Percentiles rank a stretch among this genome's conserved stretches.
Conservation (phyloP, 345 rosid species). For the Microcos paniculata region DNA sequence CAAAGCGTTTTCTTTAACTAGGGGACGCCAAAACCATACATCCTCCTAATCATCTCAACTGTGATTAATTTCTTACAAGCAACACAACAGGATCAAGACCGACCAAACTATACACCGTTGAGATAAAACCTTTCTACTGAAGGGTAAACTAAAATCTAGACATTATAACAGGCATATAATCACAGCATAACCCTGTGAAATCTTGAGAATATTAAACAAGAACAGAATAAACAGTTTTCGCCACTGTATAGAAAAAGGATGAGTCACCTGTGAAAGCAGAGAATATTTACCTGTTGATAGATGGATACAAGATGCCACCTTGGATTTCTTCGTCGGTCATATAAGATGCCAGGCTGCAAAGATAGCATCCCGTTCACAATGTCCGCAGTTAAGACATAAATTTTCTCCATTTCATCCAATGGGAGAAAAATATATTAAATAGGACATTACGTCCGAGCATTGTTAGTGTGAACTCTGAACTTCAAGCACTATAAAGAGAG, state of each 20-base stretch:
- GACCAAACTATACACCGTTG: not conserved
- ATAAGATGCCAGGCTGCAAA: conserved; percentile 90
- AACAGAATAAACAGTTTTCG: not conserved
- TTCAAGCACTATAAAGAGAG: not conserved
- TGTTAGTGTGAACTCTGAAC: not conserved
- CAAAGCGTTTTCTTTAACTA: not conserved
- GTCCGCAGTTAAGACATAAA: not conserved
- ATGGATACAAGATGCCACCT: conserved; percentile 82
- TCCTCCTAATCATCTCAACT: not conserved
- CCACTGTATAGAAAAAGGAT: not conserved
- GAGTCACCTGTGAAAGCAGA: not conserved
- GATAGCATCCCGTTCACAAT: conserved; percentile 20
- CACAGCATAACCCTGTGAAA: not conserved
- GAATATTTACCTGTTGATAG: conserved; percentile 61
- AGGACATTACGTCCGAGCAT: not conserved
- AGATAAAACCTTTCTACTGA: not conserved
- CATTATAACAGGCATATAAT: not conserved
- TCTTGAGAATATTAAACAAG: not conserved
- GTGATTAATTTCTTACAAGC: not conserved
- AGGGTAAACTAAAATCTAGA: not conserved
- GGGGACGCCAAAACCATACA: not conserved
- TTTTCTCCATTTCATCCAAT: not conserved
- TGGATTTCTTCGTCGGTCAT: conserved; percentile 82
- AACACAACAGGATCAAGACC: not conserved
- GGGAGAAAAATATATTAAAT: not conserved